Conservation (phyloP, 805 yeast species). For the Pachysolen tannophilus region DNA sequence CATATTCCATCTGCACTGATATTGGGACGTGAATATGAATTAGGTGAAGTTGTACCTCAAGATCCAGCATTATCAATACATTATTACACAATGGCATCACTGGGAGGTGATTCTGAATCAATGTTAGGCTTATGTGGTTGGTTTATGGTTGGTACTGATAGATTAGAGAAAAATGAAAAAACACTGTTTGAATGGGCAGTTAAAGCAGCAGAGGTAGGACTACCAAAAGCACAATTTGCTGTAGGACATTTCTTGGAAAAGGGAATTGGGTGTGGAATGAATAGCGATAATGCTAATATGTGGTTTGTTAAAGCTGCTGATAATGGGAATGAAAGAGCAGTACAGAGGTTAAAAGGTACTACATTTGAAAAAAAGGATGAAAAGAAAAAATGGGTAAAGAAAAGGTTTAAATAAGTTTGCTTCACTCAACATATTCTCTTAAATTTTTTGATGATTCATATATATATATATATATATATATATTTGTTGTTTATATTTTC, state of each 20-base stretch:
- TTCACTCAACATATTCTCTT: too few relatives aligned
- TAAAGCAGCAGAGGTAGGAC: constrained; percentile 70
- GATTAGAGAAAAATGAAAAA: constrained; percentile 68
- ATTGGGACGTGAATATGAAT: constrained; percentile 78
- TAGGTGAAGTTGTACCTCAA: constrained; percentile 67
- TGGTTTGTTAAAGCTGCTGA: constrained; percentile 78
- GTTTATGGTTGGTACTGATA: constrained; percentile 89
- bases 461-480: too few relatives aligned
- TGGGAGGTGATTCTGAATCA: constrained; percentile 78
- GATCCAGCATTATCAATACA: constrained; percentile 84
- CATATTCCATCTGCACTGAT: constrained; percentile 73
- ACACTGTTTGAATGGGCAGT: constrained; percentile 96
- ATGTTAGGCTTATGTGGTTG: constrained; percentile 96
- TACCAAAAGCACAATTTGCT: constrained; percentile 78
- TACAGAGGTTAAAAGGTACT: constrained; percentile 6
- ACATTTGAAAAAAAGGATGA: constrained; percentile 3
- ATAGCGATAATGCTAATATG: constrained; percentile 46
- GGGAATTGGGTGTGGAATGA: constrained; percentile 76
- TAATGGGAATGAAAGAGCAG: constrained; percentile 17
- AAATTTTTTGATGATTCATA: too few relatives aligned
- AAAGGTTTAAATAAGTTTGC: constrained; percentile 1
- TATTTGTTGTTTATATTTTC: too few relatives aligned
- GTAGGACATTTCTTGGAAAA: constrained; percentile 76
- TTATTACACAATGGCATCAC: constrained; percentile 86
- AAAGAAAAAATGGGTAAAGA: constrained; percentile 8